These are phyloP conservation scores for Capsicum baccatum DNA, from an alignment of 257 asterid species.

Conservation along the genomic window DNA sequence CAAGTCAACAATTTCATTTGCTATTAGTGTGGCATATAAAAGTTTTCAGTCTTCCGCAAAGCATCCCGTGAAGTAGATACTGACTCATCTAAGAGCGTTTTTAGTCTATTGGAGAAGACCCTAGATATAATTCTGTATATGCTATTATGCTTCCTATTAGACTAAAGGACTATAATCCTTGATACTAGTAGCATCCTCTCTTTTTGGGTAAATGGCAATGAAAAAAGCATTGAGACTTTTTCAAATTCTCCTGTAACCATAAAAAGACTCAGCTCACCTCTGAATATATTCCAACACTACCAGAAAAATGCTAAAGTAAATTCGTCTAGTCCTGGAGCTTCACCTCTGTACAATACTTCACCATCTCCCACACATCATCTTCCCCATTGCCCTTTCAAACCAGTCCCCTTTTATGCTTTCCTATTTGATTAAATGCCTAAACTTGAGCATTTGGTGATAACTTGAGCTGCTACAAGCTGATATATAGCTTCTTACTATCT, in stretches of 20 bases:
- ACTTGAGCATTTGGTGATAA: not conserved
- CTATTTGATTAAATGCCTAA: not conserved
- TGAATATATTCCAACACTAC: not conserved
- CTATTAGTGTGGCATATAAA: not conserved
- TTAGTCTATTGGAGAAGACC: not conserved
- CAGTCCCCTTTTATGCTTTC: not conserved
- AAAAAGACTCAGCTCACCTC: not conserved
- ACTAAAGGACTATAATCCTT: not conserved
- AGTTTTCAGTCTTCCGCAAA: not conserved
- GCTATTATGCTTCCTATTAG: not conserved
- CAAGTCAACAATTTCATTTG: conserved; percentile 13
- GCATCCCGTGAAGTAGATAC: not conserved
- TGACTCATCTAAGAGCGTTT: no score
- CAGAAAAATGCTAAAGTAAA: not conserved
- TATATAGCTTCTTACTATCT: not conserved
- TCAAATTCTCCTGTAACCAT: not conserved
- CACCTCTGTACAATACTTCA: not conserved
- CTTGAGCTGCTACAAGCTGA: not conserved
- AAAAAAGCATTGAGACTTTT: not conserved
- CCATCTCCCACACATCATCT: not conserved
- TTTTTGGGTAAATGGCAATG: not conserved
- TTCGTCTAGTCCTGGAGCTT: not conserved
- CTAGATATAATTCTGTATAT: conserved; percentile 4
- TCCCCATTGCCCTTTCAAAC: not conserved
- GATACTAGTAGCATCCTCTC: not conserved